Conservation (phyloP, 169 alveolate species). For the Fabrea salina region DNA sequence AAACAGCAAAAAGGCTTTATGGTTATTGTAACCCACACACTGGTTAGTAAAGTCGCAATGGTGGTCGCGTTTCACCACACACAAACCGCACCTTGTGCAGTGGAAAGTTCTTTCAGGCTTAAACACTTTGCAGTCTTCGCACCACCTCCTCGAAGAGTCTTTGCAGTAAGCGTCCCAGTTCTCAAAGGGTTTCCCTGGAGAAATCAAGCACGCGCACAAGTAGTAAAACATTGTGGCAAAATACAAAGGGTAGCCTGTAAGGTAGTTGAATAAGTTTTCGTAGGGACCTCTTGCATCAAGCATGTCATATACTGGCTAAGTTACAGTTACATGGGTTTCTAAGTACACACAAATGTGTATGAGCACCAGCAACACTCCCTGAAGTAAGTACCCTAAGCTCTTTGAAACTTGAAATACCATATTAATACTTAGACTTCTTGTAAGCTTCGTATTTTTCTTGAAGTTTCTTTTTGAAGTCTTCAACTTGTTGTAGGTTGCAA, state of each 20-base stretch:
- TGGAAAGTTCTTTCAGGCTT: constrained; percentile 53
- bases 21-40: constrained; percentile 55
- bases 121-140: neutral
- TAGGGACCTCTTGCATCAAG: neutral
- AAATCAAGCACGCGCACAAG: neutral
- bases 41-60: constrained; percentile 54
- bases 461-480: neutral
- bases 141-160: neutral
- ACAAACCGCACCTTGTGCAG: constrained; percentile 43
- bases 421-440: neutral
- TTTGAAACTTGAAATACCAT: neutral
- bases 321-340: neutral
- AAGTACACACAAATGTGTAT: neutral
- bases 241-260: constrained; percentile 25
- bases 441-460: neutral
- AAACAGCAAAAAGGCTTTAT: constrained; percentile 34
- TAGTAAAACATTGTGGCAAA: constrained; percentile 8
- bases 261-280: neutral
- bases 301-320: neutral
- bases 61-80: constrained; percentile 56
- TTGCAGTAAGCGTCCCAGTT: constrained; percentile 1
- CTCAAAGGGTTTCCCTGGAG: constrained; percentile 5
- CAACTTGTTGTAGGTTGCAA: neutral
- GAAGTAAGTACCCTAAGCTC: neutral
- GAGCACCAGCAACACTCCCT: neutral